A percentile compares a stretch with the other conserved stretches of the same genome.
phyloP scores from a whole-genome alignment of 495 filamentous ascomycete genomes.

The Xylaria scruposa region DNA sequence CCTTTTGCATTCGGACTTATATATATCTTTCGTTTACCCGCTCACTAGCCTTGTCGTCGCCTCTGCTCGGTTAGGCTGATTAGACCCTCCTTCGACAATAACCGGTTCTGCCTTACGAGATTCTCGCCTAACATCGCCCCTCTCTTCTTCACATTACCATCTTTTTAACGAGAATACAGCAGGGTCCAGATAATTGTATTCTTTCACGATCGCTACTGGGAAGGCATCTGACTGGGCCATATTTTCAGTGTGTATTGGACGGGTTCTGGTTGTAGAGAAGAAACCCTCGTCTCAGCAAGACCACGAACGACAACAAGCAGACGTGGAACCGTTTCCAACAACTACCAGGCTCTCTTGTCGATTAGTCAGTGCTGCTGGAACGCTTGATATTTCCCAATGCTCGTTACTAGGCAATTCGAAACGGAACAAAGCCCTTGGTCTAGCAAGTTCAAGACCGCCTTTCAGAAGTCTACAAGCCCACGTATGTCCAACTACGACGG shows the following conservation, averaged over 20 bases:
- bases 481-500: slow-evolving; percentile 67
- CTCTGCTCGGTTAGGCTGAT: background rate
- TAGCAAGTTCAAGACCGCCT: slow-evolving; percentile 62
- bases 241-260: background rate
- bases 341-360: background rate
- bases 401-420: slow-evolving; percentile 64
- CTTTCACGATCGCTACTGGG: background rate
- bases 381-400: slow-evolving; percentile 57
- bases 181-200: slow-evolving; percentile 5
- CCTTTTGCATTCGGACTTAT: slow-evolving; percentile 30
- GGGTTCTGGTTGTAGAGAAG: background rate
- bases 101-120: background rate
- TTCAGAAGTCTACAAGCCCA: slow-evolving; percentile 57
- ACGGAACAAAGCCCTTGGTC: slow-evolving; percentile 65
- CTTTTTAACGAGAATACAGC: slow-evolving; percentile 3
- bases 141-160: background rate
- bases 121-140: background rate
- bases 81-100: slow-evolving; percentile 10
- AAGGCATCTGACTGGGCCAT: background rate
- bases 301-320: background rate
- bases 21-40: slow-evolving; percentile 31
- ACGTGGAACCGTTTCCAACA: slow-evolving; percentile 1
- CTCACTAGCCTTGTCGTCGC: slow-evolving; percentile 1
- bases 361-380: slow-evolving; percentile 8
- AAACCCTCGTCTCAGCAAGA: slow-evolving; percentile 4